Conservation (phyloP, 768 basidiomycete species). For the Multifurca ochricompacta region DNA sequence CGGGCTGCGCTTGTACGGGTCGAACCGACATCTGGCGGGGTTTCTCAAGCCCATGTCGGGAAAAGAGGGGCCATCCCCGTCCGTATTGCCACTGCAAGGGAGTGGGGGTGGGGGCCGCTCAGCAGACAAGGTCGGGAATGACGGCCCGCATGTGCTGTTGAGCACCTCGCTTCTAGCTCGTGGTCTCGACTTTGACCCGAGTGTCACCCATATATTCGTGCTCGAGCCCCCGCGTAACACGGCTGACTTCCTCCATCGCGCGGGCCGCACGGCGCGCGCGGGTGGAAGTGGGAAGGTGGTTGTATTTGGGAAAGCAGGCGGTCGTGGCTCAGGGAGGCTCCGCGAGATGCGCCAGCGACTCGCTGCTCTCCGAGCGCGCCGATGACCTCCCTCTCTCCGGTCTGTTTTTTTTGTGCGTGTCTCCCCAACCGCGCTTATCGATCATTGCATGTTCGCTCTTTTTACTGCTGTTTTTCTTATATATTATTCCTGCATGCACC, state of each 20-base stretch:
- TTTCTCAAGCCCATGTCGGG: slow-evolving; percentile 13
- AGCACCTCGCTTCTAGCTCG: slow-evolving; percentile 89
- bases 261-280: slow-evolving; percentile 75
- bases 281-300: slow-evolving; percentile 65
- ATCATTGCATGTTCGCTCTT: no score
- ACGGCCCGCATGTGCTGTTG: slow-evolving; percentile 60
- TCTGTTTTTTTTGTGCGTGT: neutral
- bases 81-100: slow-evolving; percentile 2
- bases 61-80: slow-evolving; percentile 29
- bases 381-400: neutral
- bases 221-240: slow-evolving; percentile 84
- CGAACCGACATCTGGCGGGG: slow-evolving; percentile 18
- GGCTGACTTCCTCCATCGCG: slow-evolving; percentile 89
- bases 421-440: neutral
- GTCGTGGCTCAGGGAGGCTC: slow-evolving; percentile 44
- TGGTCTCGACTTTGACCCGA: slow-evolving; percentile 79
- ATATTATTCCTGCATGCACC: no score
- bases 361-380: neutral
- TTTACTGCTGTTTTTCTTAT: no score
- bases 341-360: slow-evolving; percentile 13
- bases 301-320: slow-evolving; percentile 63
- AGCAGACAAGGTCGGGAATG: slow-evolving; percentile 19
- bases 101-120: neutral
- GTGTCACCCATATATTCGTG: slow-evolving; percentile 79
- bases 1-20: slow-evolving; percentile 9